Base-by-base conservation (phyloP, 805 yeast species). In the Lipomyces kockii region DNA sequence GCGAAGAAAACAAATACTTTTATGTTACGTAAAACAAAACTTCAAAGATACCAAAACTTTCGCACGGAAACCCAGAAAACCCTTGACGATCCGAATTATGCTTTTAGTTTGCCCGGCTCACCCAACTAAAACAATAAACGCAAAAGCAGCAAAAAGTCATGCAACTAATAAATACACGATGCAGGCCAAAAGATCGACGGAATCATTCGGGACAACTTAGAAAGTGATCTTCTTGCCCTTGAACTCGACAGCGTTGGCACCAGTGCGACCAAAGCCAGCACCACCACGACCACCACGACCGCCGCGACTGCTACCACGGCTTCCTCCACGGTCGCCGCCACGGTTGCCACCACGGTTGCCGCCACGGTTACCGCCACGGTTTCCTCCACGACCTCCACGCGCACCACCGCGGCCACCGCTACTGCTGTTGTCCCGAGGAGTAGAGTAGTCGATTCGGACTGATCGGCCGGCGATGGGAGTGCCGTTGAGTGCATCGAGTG, bases 401-500 rank as follows among this genome's bases (percentile, higher is more conserved):
- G 72, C 63, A 56, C 79, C 76, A 43, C 80, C 82, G 62, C 81
- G 80, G 73, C 82, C 77, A 54, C 82, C 75, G 60, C 80, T 79
- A 71, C 79, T 78, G 49, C 70, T 76, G 69, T 78, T 79, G 72
- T 89, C 92, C 80, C 89, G 90, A 80, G 99, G 98, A 65, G 97
- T 87, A 62, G 97, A 91, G 86, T 80, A 95, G 83, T 95, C 99
- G 74, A 95, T 85, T 85, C 99, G 90, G 76, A 95, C 90, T 70
- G 97, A 87, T 84, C 99, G 89, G 74, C 97, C 97, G 71, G 87
- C 92, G 75, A 95, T 84, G 83, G 87, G 86, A 80, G 89, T 89
- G 79, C 98, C 98, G 80, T 91, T 90, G 81, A 92, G 81, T 66
- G 90, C 93, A 72, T 89, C 92, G 71, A 90, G 82, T 65, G 98